Base-by-base conservation (phyloP, 2,329 filamentous ascomycete genomes). In the Pseudocercospora pini-densiflorae region DNA sequence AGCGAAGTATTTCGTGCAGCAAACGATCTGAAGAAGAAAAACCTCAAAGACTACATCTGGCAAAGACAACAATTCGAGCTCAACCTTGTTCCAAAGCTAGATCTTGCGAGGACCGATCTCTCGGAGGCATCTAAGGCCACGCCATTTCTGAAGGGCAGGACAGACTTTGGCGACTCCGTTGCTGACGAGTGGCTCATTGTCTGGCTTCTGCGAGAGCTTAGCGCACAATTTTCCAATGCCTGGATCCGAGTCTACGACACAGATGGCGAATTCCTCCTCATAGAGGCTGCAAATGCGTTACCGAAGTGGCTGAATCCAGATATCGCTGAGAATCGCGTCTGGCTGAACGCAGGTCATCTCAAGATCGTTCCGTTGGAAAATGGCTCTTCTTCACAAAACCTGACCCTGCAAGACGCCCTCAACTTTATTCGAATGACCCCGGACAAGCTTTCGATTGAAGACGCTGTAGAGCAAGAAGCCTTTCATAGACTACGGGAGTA, bases 131-230 rank as follows among this genome's bases (percentile, higher is more conserved):
- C 59, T n/a, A 40, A 65, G 36, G 21, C 68, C 12, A 67, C 70
- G 36, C 69, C 72, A 45, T 71, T 74, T 59, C 72, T 99, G 5
- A 86, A 88, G 69, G 94, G 94, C 21, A 83, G 85, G 60, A 95
- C 93, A 0, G 92, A 94, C 77, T 98, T 93, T 74, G 94, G 94
- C 8, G 96, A 99, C 79, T 95, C 93, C 0, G 89, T 98, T 3
- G 94, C 97, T 75, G 95, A 99, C 74, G 96, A 99, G 81, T 99
- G 95, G 96, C 86, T 98, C 5, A 90, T 98, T 66, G 94, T 98
- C 21, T 97, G 94, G 80, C 82, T 98, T 5, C 83, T 99, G 31
- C 88, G 92, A 53, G 90, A 97, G 79, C 81, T 98, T 72, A 94
- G 90, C 72, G 91, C 85, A 72, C 84, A 86, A 43, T 92, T 92